Conservation (phyloP, 345 rosid species). For the Geranium brycei region DNA sequence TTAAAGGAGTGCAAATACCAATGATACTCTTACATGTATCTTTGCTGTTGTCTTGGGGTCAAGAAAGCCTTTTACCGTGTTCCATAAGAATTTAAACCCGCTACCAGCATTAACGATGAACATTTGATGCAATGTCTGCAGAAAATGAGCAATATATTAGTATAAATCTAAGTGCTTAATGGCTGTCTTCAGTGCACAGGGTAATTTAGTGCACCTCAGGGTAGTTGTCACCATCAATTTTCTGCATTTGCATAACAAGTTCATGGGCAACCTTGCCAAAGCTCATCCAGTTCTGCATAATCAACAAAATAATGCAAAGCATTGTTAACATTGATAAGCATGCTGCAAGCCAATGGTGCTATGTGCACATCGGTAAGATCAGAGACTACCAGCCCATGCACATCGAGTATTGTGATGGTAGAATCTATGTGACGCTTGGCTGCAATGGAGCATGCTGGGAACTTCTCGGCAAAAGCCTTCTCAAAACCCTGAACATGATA, state of each 20-base stretch:
- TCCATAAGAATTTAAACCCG: slow-evolving; percentile 84
- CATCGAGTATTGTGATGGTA: slow-evolving; percentile 70
- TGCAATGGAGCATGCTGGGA: slow-evolving; percentile 83
- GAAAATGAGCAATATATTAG: slow-evolving; percentile 9
- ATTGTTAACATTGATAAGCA: not conserved
- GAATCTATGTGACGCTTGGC: slow-evolving; percentile 71
- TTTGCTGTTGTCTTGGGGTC: slow-evolving; percentile 87
- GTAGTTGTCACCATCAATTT: slow-evolving; percentile 94
- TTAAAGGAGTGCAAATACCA: slow-evolving; percentile 1
- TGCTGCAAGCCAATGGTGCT: not conserved
- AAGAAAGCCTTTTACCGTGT: slow-evolving; percentile 71
- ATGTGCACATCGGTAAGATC: not conserved
- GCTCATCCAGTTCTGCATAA: slow-evolving; percentile 73
- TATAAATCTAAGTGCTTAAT: not conserved
- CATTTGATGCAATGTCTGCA: slow-evolving; percentile 87
- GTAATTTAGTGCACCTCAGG: slow-evolving; percentile 54
- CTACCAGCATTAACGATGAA: slow-evolving; percentile 78
- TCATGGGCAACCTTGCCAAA: slow-evolving; percentile 88
- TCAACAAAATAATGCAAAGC: slow-evolving; percentile 7
- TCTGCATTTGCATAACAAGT: slow-evolving; percentile 83
- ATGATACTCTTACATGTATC: slow-evolving; percentile 47
- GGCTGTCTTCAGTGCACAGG: not conserved
- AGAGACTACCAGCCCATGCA: slow-evolving; percentile 62
- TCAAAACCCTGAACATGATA: slow-evolving; percentile 90
- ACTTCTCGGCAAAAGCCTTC: slow-evolving; percentile 74